Evolutionary conservation across 1,284 basidiomycete genomes (phyloP).

Genomic region (Cryptococcus sp.): DNA sequence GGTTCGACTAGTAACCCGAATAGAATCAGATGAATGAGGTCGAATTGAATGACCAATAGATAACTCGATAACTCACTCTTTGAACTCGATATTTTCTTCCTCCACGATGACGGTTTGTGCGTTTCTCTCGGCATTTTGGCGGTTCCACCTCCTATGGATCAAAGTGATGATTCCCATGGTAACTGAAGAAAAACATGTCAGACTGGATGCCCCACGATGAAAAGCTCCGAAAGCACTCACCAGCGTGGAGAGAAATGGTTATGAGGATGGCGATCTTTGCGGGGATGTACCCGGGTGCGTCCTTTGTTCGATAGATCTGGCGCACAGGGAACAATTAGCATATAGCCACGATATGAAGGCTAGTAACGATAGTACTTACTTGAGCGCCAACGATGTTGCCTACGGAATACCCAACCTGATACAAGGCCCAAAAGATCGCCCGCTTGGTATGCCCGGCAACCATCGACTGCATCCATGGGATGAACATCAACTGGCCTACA

Average conservation of each 20-base stretch:
- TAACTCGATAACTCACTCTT: conserved; percentile 3
- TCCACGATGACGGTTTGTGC: neutral
- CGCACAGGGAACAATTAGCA: neutral
- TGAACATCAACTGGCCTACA: conserved; percentile 12
- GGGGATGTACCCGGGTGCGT: conserved; percentile 8
- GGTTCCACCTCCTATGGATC: conserved; percentile 10
- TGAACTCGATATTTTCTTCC: conserved; percentile 13
- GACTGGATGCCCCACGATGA: too few relatives aligned
- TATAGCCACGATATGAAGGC: neutral
- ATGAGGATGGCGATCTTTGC: conserved; percentile 9
- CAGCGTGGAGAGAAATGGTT: conserved; percentile 7
- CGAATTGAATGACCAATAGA: too few relatives aligned
- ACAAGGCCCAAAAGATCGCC: conserved; percentile 8
- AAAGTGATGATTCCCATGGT: conserved; percentile 7
- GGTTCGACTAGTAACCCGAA: too few relatives aligned
- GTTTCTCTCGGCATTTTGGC: neutral
- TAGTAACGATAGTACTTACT: neutral
- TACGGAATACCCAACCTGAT: conserved; percentile 7
- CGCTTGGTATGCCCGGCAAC: conserved; percentile 11
- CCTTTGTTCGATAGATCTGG: conserved; percentile 3
- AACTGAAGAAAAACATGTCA: too few relatives aligned
- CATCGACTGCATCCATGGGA: conserved; percentile 11
- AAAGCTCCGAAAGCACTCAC: neutral
- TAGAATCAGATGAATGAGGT: too few relatives aligned
- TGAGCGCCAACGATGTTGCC: conserved; percentile 4